Evolutionary conservation across 2,329 filamentous ascomycete species (phyloP), one percentile per base, ranked within the genome.

Genomic region (Zelopaecilomyces penicillatus): DNA sequence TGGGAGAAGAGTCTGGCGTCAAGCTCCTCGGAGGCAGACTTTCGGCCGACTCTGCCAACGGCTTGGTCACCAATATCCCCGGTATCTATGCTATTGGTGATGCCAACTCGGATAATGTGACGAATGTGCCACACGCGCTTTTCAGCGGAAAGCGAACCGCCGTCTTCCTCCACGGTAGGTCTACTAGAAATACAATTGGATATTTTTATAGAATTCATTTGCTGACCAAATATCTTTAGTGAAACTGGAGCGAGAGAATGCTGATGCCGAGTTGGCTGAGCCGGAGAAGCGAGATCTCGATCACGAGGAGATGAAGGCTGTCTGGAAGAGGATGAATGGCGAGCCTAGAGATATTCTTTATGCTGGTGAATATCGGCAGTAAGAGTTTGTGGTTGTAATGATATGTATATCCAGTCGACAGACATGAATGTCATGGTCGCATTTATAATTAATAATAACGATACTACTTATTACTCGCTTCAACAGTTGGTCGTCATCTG

Each of bases 61-160:
- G 70, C 0, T 64, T 75, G 47, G 52, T 63, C 10, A 80, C 78
- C 1, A 81, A 70, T 42, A 53, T 78, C 4, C 54, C 62, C 0
- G 76, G 76, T 1, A 69, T 81, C 1, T 82, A 73, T 52, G 78
- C 74, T 5, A 59, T 82, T 19, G 78, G 79, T 0, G 78, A 82
- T 50, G 72, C 71, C 9, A 82, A 82, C 58, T 71, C 69, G 30
- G 77, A 81, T 43, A 72, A 73, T n/a, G 64, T 67, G 6, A 80
- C 76, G 3, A 82, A 82, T 50, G 71, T 82, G 1, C 76, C 76
- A 0, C 78, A 81, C 49, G 78, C 79, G 0, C 68, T 82, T 53
- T 82, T 66, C 54, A 74, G 65, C 9, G 78, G 77, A 3, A 82
- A 82, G 67, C 60, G 69, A 30, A 65, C 76, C 0, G 77, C 74